Evolutionary conservation across 257 asterid genomes (phyloP), one percentile per base, ranked within the genome.

Genomic region (Echium plantagineum): DNA sequence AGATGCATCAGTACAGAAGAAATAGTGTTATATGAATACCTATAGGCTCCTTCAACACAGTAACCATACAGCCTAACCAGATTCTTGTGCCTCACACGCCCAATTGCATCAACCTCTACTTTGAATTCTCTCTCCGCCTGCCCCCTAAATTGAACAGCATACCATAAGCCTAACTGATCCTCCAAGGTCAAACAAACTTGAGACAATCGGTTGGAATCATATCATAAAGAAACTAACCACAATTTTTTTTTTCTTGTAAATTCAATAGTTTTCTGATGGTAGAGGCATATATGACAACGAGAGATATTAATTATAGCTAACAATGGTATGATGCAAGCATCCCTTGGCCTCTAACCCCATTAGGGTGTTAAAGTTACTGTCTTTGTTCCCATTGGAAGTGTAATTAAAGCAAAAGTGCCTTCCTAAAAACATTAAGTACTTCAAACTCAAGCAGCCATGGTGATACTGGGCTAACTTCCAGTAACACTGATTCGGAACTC

Each of bases 1-100:
- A 28, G 26, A 13, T 9, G 22, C 13, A 49, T 21, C 7, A 46
- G 7, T 5, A 15, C 26, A 65, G 17, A 30, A 13, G 21, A 64
- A 56, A 53, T 2, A 15, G 22, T 42, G 26, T 57, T 24, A 16
- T 59, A 32, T 21, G 13, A 62, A 46, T 77, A 87, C 98, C 98
- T 81, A 66, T 85, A 84, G 66, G 98, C 98, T 73, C 96, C 98
- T 83, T 91, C 98, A 46, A 87, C 96, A 60, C 98, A 87, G 78
- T 87, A 91, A 7, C 98, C 98, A 3, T 87, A 75, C 71, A 91
- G 78, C 70, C 95, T 75, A 46, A 91, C 96, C 56, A 91, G 96
- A 77, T 90, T 87, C 73, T 90, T 90, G 84, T 90, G 98, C 72
- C 98, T 79, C 63, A 85, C 98, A 48, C 98, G 94, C 51, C 98